Evolutionary conservation across 2,329 filamentous ascomycete genomes (phyloP).

Genomic region (Elsinoe perseae): DNA sequence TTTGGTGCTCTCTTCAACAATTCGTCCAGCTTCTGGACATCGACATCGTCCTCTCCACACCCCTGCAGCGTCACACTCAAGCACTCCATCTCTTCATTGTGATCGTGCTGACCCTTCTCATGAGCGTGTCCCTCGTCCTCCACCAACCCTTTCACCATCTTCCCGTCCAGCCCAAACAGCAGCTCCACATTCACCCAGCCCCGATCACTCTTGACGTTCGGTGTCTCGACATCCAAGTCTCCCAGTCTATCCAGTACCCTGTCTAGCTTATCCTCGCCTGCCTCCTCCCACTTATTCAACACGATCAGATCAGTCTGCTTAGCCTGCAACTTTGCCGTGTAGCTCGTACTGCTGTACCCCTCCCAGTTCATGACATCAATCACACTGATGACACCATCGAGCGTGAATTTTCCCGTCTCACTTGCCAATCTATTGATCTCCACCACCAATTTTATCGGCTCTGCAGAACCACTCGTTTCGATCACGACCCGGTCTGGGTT

Average conservation of each 20-base stretch:
- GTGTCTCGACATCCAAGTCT: constrained; percentile 68
- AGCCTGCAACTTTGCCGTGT: constrained; percentile 81
- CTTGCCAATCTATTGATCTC: constrained; percentile 73
- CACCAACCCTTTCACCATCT: constrained; percentile 51
- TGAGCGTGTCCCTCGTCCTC: constrained; percentile 28
- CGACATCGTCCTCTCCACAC: constrained; percentile 39
- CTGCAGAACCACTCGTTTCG: constrained; percentile 80
- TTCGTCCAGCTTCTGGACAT: constrained; percentile 53
- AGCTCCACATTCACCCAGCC: constrained; percentile 72
- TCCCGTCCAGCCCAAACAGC: constrained; percentile 80
- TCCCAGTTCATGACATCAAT: constrained; percentile 94
- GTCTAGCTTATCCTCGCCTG: constrained; percentile 66
- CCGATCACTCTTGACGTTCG: constrained; percentile 73
- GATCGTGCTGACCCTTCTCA: constrained; percentile 40
- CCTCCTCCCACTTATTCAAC: constrained; percentile 85
- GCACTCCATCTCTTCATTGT: constrained; percentile 84
- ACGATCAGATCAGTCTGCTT: constrained; percentile 84
- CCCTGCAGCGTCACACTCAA: constrained; percentile 62
- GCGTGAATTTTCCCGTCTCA: constrained; percentile 61
- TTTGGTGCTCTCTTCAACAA: constrained; percentile 71
- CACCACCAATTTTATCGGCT: constrained; percentile 79
- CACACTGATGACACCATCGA: constrained; percentile 84
- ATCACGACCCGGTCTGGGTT: constrained; percentile 80
- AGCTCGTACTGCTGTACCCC: constrained; percentile 84
- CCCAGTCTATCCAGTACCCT: constrained; percentile 69